A percentile compares a stretch with the other conserved stretches of the same genome.
These are phyloP conservation scores for Coccomyxa sp. DNA, from an alignment of 139 green algal genomes.

Conservation along the genomic window DNA sequence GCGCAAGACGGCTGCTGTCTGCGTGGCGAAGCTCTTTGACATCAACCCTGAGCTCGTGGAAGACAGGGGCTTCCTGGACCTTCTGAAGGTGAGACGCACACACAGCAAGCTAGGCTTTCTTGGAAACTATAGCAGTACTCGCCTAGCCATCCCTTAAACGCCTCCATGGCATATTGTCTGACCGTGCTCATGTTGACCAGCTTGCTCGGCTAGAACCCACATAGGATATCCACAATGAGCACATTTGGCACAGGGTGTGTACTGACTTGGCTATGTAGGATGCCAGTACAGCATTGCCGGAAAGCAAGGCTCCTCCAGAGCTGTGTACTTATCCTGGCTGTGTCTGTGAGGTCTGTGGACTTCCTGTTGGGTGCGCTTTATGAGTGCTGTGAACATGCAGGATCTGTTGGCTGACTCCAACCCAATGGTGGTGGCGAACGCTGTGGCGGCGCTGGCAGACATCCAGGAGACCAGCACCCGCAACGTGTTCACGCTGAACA, in stretches of 20 bases:
- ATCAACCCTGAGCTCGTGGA: slow-evolving; percentile 95
- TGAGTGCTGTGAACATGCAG: slow-evolving; percentile 41
- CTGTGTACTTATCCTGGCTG: no score
- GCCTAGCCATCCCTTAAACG: no score
- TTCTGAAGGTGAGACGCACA: slow-evolving; percentile 58
- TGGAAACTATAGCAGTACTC: no score
- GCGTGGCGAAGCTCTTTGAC: slow-evolving; percentile 98
- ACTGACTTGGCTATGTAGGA: not conserved
- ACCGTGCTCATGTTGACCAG: not conserved
- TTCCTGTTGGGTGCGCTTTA: no score
- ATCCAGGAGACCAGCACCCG: slow-evolving; percentile 72
- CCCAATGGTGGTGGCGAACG: slow-evolving; percentile 99
- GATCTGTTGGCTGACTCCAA: slow-evolving; percentile 94
- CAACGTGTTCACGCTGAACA: slow-evolving; percentile 73
- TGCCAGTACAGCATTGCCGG: not conserved
- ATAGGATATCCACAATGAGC: no score
- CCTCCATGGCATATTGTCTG: not conserved
- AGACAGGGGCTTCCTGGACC: slow-evolving; percentile 95
- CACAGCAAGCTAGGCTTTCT: no score
- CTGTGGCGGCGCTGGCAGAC: slow-evolving; percentile 91
- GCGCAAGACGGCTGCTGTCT: slow-evolving; percentile 96
- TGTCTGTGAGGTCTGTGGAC: no score
- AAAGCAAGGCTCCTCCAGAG: no score
- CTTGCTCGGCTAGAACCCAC: no score
- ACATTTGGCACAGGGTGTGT: not conserved